phyloP scores from a whole-genome alignment of 805 yeast genomes.

The Saccharomycopsis babjevae region DNA sequence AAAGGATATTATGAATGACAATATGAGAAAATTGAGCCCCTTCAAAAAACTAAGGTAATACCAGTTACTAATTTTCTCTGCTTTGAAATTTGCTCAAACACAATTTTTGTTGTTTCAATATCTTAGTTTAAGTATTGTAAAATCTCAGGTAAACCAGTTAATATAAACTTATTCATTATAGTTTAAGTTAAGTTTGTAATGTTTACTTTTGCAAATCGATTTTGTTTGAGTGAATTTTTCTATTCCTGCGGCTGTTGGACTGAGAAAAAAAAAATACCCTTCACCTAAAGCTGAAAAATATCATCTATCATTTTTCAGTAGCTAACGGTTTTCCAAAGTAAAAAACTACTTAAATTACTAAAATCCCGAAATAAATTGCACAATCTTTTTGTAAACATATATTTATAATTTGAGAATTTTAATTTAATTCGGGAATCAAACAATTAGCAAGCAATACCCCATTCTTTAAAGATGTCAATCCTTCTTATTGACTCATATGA shows the following conservation, averaged over 20 bases:
- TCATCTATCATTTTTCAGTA: neutral
- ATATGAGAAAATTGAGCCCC: too few relatives aligned
- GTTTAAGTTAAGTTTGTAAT: neutral
- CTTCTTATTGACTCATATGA: slow-evolving; percentile 88
- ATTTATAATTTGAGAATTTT: neutral
- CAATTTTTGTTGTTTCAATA: neutral
- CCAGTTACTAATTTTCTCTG: too few relatives aligned
- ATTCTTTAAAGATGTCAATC: slow-evolving; percentile 34
- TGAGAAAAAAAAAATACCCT: neutral
- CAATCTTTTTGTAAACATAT: too few relatives aligned
- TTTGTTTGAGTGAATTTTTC: neutral
- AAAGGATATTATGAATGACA: too few relatives aligned
- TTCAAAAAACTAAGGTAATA: too few relatives aligned
- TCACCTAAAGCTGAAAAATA: neutral
- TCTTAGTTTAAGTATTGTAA: too few relatives aligned
- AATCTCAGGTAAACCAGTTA: neutral
- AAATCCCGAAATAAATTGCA: too few relatives aligned
- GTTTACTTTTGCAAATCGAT: neutral
- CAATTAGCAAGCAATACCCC: neutral
- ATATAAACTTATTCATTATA: too few relatives aligned
- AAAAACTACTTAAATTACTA: too few relatives aligned
- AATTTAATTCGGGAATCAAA: neutral
- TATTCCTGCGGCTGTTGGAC: neutral
- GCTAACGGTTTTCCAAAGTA: neutral
- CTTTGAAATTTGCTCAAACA: neutral